Evolutionary conservation across 108 stramenopile species (phyloP).

Genomic region (Nitzschia sp.): DNA sequence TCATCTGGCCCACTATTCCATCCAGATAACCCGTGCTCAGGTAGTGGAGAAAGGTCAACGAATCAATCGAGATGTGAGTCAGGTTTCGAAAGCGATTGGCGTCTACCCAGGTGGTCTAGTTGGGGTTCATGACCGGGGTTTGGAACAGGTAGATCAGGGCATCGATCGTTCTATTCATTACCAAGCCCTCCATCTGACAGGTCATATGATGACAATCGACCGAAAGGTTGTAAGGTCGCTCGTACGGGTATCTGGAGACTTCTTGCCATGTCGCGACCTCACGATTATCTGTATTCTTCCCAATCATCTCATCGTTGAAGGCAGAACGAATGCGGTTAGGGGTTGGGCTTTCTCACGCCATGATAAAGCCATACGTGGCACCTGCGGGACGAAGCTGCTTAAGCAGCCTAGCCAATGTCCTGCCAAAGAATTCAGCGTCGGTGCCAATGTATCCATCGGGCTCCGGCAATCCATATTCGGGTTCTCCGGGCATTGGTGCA

Average conservation of each 20-base stretch:
- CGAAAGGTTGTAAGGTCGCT: not conserved
- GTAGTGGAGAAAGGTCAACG: slow-evolving; percentile 17
- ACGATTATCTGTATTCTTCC: not conserved
- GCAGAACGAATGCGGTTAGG: not conserved
- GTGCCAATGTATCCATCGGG: slow-evolving; percentile 25
- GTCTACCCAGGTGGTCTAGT: slow-evolving; percentile 17
- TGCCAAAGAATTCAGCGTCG: slow-evolving; percentile 33
- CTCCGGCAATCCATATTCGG: not conserved
- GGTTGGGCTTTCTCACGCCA: not conserved
- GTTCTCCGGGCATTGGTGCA: not conserved
- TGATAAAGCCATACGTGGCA: slow-evolving; percentile 24
- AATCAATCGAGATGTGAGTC: slow-evolving; percentile 26
- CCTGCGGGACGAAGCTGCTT: slow-evolving; percentile 36
- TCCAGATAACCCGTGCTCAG: slow-evolving; percentile 24
- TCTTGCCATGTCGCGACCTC: not conserved
- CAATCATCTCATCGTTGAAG: not conserved
- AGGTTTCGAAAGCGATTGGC: slow-evolving; percentile 13
- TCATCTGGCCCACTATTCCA: slow-evolving; percentile 48
- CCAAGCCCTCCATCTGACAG: not conserved
- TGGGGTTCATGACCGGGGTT: slow-evolving; percentile 13
- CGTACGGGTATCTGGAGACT: not conserved
- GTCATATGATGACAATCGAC: not conserved
- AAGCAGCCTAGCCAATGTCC: slow-evolving; percentile 33
- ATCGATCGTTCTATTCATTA: not conserved
- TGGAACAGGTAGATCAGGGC: slow-evolving; percentile 20